A percentile compares a stretch with the other conserved stretches of the same genome.
Conservation (phyloP, 768 basidiomycete species). For the Podaxis rugospora region DNA sequence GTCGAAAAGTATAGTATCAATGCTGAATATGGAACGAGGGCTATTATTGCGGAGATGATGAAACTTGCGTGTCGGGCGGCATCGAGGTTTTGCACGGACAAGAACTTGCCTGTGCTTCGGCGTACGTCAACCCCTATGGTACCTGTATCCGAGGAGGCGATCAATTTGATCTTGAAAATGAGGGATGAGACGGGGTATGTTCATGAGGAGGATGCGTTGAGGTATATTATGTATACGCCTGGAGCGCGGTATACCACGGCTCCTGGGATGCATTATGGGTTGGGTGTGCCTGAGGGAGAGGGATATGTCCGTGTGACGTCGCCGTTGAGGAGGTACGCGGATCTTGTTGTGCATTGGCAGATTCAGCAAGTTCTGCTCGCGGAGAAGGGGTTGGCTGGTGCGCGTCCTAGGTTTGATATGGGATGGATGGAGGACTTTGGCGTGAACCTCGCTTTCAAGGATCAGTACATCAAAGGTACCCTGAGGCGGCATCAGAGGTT, state of each 20-base stretch:
- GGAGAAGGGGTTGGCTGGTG: conserved; percentile 19
- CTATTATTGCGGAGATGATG: conserved; percentile 76
- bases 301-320: conserved; percentile 86
- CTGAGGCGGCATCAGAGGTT: conserved; percentile 24
- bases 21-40: conserved; percentile 38
- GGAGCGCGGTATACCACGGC: conserved; percentile 41
- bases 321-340: conserved; percentile 80
- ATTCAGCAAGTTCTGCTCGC: conserved; percentile 72
- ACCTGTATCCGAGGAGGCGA: conserved; percentile 23
- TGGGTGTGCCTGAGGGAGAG: conserved; percentile 68
- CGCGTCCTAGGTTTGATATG: conserved; percentile 37
- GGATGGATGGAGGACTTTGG: conserved; percentile 41
- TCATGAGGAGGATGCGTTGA: conserved; percentile 29
- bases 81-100: conserved; percentile 64
- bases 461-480: conserved; percentile 11
- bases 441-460: conserved; percentile 26
- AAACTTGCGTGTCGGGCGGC: conserved; percentile 73
- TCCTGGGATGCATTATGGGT: conserved; percentile 58
- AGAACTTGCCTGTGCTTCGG: conserved; percentile 58
- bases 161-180: conserved; percentile 42
- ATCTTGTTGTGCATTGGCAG: conserved; percentile 90
- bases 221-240: conserved; percentile 28
- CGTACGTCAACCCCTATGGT: conserved; percentile 37
- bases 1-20: conserved; percentile 25
- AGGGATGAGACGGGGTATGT: conserved; percentile 47